Conservation (phyloP, 73 alveolate species). For the Paramecium sonneborni region DNA sequence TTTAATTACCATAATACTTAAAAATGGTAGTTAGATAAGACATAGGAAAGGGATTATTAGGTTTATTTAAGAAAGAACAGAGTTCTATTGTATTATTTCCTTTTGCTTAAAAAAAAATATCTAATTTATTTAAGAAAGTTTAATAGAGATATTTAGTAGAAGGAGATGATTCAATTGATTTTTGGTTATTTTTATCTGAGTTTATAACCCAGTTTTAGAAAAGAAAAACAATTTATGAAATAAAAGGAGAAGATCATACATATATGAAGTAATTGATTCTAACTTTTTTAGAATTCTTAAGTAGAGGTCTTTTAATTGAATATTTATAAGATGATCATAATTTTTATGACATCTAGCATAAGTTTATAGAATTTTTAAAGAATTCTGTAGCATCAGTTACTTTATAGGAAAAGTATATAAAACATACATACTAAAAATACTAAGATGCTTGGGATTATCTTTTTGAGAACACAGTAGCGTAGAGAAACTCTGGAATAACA, state of each 20-base stretch:
- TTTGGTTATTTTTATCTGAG: not conserved
- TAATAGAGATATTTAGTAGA: not conserved
- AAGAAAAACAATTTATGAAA: not conserved
- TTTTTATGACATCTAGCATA: conserved; percentile 21
- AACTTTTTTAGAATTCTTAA: not conserved
- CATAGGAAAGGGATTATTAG: not conserved
- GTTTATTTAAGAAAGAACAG: not conserved
- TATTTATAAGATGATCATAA: not conserved
- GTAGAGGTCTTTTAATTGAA: not conserved
- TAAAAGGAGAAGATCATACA: conserved; percentile 1
- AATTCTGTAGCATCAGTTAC: conserved; percentile 12
- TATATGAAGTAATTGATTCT: not conserved
- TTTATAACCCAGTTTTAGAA: not conserved
- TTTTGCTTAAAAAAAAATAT: not conserved
- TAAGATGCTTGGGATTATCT: not conserved
- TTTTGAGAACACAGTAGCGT: not conserved
- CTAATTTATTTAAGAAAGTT: not conserved
- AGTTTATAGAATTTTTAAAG: conserved; percentile 15
- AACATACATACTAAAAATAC: not conserved
- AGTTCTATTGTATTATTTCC: not conserved
- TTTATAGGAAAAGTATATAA: not conserved
- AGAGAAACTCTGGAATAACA: not conserved
- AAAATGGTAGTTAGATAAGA: not conserved
- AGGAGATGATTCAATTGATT: not conserved
- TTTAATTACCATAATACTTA: conserved; percentile 10